These are phyloP conservation scores for Pseudisothecium myosuroides DNA, from an alignment of 225 moss, liverwort and hornwort genomes.

Conservation along the genomic window DNA sequence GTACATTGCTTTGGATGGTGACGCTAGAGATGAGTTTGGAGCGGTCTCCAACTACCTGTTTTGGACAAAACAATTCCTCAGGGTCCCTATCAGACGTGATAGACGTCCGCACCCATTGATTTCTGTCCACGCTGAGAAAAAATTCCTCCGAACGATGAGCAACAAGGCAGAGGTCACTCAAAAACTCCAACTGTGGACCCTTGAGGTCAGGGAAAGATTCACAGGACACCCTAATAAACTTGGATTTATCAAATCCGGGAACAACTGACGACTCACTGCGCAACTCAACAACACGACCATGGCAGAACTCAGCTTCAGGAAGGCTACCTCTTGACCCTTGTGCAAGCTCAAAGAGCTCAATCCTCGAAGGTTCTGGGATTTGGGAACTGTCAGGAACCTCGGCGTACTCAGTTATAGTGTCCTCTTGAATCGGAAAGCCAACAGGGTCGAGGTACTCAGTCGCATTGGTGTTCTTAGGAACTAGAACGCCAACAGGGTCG, in stretches of 20 bases:
- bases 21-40: not conserved
- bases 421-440: not conserved
- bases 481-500: not conserved
- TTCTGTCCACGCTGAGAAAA: not conserved
- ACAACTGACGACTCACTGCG: not conserved
- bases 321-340: not conserved
- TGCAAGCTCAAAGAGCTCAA: not conserved
- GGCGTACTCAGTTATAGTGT: not conserved
- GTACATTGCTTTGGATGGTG: constrained; percentile 3
- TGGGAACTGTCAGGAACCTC: not conserved
- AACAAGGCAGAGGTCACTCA: not conserved
- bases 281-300: not conserved
- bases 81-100: not conserved
- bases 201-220: not conserved
- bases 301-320: not conserved
- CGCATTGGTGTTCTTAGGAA: not conserved
- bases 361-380: not conserved
- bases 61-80: not conserved
- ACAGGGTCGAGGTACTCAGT: not conserved
- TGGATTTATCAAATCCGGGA: not conserved
- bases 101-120: constrained; percentile 3
- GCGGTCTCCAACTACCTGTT: not conserved
- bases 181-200: not conserved
- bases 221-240: not conserved
- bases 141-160: constrained; percentile 4